Base-by-base conservation (phyloP, 805 yeast species). In the Lipomyces oligophaga region DNA sequence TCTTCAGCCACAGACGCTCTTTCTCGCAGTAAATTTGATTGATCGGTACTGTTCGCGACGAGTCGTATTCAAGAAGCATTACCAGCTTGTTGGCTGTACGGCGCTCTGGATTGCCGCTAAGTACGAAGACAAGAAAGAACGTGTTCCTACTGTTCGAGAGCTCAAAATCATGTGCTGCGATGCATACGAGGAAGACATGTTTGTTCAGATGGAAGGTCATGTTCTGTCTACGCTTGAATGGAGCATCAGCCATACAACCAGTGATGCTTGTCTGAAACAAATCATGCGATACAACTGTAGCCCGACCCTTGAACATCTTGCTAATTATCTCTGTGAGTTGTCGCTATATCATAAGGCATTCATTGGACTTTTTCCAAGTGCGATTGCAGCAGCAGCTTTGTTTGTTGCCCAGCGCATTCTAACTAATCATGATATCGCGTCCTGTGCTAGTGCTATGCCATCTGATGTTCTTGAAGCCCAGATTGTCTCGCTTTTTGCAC, bases 21-120 rank as follows among this genome's bases (percentile, higher is more conserved):
- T 60, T 71, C 79, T 71, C 69, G 79, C 78, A 71, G 79, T 82
- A 32, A 80, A 82, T 58, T 73, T 89, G 43, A 84, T 90, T 52
- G 98, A 90, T 65, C 77, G 97, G 52, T 90, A 90, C 68, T 85
- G 95, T 63, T 83, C 95, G 43, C 83, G 81, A 59, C 74, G 97
- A 58, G 79, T 88, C 5, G 93, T 89, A 0, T 75, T 84, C 54
- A 78, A 81, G 56, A 89, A 85, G 47, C 97, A 89, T 67, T 81
- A 86, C 52, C 96, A 89, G 66, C 73, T 90, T 43, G 90, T 90
- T 8, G 87, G 94, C 26, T 84, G 95, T 51, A 86, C 96, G 3
- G 86, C 96, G 51, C 69, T 90, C 28, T 90, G 97, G 97, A 76
- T 90, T 26, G 86, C 96, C 2, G 81, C 96, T 21, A 90, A 90